Evolutionary conservation across 169 alveolate species (phyloP).

Genomic region (Pseudocohnilembus persalinus): DNA sequence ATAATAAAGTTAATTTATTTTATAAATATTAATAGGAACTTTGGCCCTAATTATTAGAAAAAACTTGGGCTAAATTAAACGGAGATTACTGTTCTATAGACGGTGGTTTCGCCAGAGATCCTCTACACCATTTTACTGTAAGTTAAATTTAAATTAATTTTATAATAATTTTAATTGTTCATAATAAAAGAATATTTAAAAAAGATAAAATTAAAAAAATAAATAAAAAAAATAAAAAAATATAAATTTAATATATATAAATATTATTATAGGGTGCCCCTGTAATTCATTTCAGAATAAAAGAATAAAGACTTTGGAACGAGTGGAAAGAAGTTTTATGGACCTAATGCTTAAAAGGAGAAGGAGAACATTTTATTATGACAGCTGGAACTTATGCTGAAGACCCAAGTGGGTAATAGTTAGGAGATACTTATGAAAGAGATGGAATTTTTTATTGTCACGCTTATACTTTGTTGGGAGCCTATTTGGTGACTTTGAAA

Average conservation of each 20-base stretch:
- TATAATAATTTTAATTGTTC: background rate
- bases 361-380: background rate
- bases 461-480: conserved; percentile 25
- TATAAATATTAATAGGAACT: conserved; percentile 30
- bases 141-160: no score
- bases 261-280: background rate
- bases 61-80: conserved; percentile 42
- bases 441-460: background rate
- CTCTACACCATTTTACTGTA: conserved; percentile 67
- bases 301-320: background rate
- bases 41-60: conserved; percentile 38
- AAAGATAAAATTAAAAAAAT: no score
- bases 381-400: background rate
- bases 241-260: no score
- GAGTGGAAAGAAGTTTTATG: background rate
- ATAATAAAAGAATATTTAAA: no score
- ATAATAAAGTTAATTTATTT: background rate
- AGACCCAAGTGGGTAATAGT: background rate
- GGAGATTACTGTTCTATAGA: conserved; percentile 51
- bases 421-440: background rate
- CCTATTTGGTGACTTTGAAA: conserved; percentile 30
- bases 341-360: background rate
- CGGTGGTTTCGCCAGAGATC: conserved; percentile 72
- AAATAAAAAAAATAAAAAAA: no score
- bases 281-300: background rate